Base-by-base conservation (phyloP, 148 eudicot species). In the Amaranthus palmeri region DNA sequence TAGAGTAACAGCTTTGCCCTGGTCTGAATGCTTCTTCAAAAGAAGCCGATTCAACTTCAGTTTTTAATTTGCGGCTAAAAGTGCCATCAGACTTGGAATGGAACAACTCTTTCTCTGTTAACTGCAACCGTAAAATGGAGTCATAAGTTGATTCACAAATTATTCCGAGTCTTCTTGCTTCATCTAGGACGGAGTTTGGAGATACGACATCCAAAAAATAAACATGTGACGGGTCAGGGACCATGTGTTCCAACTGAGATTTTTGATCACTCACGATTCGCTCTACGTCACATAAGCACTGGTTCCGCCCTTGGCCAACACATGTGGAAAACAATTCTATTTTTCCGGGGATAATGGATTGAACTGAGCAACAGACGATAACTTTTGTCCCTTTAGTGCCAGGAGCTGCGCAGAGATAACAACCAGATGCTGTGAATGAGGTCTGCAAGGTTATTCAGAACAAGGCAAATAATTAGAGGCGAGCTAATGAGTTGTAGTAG, bases 321-420 rank as follows among this genome's bases (percentile, higher is more conserved):
- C 54, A 71, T 54, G 46, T 77, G 60, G 79, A 74, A 61, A 79
- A 79, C 53, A 82, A 60, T 65, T 88, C 82, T 60, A 85, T 78
- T 70, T 76, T 80, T 41, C 64, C 73, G 43, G 88, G 87, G 51
- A 76, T 79, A 76, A 74, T 61, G 40, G 84, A 80, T 63, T 90
- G 77, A 54, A 81, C 76, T 10, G 89, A 86, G 77, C 90, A 88
- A 83, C 97, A 95, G 76, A 95, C 87, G 17, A 95, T 77, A 50
- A 95, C 74, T 77, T 81, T 92, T 52, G 86, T 81, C 76, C 99
- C 99, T 84, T 90, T 95, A 59, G 85, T 81, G 72, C 96, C 93
- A 73, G 99, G 97, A 81, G 90, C 90, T 42, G 99, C 83, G 82
- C 93, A 88, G 70, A 95, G 88, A 81, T 88, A 92, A 86, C 97